Base-by-base conservation (phyloP, 768 basidiomycete genomes). In the Clitopilus passeckerianus region DNA sequence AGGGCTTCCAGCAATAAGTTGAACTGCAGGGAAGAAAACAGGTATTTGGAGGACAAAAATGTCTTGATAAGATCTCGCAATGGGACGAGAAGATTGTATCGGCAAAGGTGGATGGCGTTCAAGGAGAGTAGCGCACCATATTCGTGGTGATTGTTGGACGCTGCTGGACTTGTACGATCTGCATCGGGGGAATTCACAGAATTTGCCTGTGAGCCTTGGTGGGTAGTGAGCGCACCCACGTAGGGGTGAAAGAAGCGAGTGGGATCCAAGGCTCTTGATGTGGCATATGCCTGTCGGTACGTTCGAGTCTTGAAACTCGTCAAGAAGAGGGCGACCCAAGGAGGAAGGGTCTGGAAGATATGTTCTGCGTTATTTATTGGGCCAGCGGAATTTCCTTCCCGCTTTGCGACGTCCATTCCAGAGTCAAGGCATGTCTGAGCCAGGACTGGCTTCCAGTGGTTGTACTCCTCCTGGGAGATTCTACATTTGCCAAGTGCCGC, bases 291-390 rank as follows among this genome's bases (percentile, higher is more conserved):
- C 22, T 87, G 78, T 16, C 58, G 58, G 1, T 75, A 67, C 0
- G 80, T 78, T n/a, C 66, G 71, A 10, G 85, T 73, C 66, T 77
- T 81, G 69, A 76, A 77, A 2, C 67, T 71, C 14, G 80, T 70
- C 43, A 87, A 72, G 50, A 78, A 75, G 30, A 89, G 69, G 10
- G 80, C 66, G n/a, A 86, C 70, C 86, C 86, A 89, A 0, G 76
- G 62, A 0, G 87, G 86, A 12, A 74, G 57, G 33, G n/a, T 34
- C 35, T 43, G 34, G 33, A 27, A 18, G 10, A 41, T 9, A 14
- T 54, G 15, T 50, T 57, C 23, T 15, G 52, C 33, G 7, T 46
- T 53, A 56, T 6, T 57, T 63, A 56, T 18, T 57, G 5, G 53
- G n/a, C 22, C 50, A 18, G 15, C 41, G 23, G 18, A n/a, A 35